These are phyloP conservation scores for Stipa capillata DNA, from an alignment of 176 grass and related monocot species.

Conservation along the genomic window DNA sequence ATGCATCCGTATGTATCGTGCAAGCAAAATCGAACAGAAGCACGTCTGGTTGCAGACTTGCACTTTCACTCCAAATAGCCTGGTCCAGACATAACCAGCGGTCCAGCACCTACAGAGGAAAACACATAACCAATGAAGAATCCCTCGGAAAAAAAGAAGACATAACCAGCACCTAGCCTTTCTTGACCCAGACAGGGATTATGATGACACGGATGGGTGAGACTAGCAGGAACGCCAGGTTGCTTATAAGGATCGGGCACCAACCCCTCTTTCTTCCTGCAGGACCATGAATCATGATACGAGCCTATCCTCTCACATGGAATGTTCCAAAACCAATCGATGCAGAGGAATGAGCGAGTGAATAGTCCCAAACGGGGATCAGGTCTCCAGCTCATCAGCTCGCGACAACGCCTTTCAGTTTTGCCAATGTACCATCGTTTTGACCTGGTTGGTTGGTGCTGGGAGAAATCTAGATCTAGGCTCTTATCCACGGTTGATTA, in stretches of 20 bases:
- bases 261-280: background rate
- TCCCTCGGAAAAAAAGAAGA: too few relatives aligned
- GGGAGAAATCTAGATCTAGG: background rate
- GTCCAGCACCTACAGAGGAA: too few relatives aligned
- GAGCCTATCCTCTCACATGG: background rate
- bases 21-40: background rate
- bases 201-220: background rate
- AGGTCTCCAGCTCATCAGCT: background rate
- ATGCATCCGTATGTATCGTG: background rate
- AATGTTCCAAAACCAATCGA: background rate
- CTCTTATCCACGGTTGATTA: background rate
- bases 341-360: background rate
- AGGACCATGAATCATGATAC: background rate
- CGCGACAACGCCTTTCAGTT: background rate
- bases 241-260: background rate
- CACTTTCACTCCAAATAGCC: too few relatives aligned
- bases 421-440: background rate
- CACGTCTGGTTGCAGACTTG: background rate
- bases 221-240: background rate
- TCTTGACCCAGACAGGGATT: too few relatives aligned
- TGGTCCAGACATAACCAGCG: too few relatives aligned
- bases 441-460: background rate
- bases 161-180: too few relatives aligned
- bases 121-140: too few relatives aligned
- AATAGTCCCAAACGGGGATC: background rate